A percentile compares a stretch with the other conserved stretches of the same genome.
Conservation (phyloP, 1,139 yeast genomes). For the Pichia sp. region DNA sequence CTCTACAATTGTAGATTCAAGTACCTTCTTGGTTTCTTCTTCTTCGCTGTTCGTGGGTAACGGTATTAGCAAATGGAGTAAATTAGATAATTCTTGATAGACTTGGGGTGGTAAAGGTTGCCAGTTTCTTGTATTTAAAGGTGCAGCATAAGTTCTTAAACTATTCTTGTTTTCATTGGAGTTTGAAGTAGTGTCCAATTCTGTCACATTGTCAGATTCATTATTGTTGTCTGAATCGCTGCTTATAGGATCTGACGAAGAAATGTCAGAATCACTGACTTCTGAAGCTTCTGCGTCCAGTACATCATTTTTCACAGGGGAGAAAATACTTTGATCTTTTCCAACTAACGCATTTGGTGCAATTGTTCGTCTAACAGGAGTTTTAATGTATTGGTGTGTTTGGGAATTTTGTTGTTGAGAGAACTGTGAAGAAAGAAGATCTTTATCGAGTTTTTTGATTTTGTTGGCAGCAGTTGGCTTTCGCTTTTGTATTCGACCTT, state of each 20-base stretch:
- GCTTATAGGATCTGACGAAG: not conserved
- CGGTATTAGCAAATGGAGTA: conserved; percentile 11
- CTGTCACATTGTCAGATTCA: not conserved
- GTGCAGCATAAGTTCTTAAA: conserved; percentile 15
- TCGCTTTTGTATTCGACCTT: conserved; percentile 2
- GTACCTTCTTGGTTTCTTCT: not conserved
- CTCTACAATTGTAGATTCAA: conserved; percentile 15
- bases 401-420: conserved; percentile 8
- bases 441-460: conserved; percentile 18
- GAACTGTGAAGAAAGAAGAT: conserved; percentile 9
- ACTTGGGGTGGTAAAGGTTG: conserved; percentile 17
- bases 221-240: not conserved
- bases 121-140: conserved; percentile 19
- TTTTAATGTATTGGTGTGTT: not conserved
- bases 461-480: conserved; percentile 22
- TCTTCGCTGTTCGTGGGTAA: conserved; percentile 1
- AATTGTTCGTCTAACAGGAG: conserved; percentile 7
- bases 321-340: conserved; percentile 10
- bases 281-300: not conserved
- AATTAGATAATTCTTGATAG: conserved; percentile 12
- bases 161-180: not conserved
- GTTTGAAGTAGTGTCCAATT: not conserved
- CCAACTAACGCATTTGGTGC: conserved; percentile 10
- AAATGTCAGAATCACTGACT: not conserved
- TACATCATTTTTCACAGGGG: conserved; percentile 8